Base-by-base conservation (phyloP, 2,329 filamentous ascomycete genomes). In the Camptophora hylomeconis region DNA sequence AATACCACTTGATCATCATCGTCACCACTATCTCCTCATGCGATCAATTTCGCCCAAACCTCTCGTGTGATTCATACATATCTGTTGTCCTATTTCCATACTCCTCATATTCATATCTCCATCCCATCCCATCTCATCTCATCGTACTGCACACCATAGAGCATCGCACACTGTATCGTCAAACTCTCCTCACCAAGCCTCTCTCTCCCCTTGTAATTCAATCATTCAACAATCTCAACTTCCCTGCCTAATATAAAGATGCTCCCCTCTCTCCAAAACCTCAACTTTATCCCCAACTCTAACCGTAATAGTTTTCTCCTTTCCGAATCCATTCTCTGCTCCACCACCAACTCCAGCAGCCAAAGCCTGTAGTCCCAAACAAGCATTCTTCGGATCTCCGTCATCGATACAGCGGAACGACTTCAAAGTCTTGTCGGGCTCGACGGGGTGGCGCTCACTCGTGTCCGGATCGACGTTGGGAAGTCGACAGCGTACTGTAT, bases 381-480 rank as follows among this genome's bases (percentile, higher is more conserved):
- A 67, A 1, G 64, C 57, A 45, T 57, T 54, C 10, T 51, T 58
- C 25, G 48, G 47, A 40, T 59, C 61, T 0, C 67, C 67, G 5
- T 51, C 45, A 44, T 70, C 67, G 38, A 70, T 63, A 21, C 57
- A 45, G 8, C 67, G 50, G 45, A 65, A 66, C 8, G 47, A 52
- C 32, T 56, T 60, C 47, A 71, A 43, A 13, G 63, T 62, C 17
- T 52, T 53, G 40, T 60, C 56, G 14, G 67, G 67, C 45, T 71
- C 60, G 23, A 35, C 34, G 2, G 30, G 35, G 42, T 69, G 61
- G n/a, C 57, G 48, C 5, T 61, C 45, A 1, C 64, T 69, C 1
- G 67, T 69, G 11, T 58, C 54, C 1, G 65, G 69, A 40, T 74
- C 61, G 2, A 72, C 67, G 42, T 73, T 74, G 0, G 69, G 68